Conservation (phyloP, 768 basidiomycete genomes). For the Trametes cubensis region DNA sequence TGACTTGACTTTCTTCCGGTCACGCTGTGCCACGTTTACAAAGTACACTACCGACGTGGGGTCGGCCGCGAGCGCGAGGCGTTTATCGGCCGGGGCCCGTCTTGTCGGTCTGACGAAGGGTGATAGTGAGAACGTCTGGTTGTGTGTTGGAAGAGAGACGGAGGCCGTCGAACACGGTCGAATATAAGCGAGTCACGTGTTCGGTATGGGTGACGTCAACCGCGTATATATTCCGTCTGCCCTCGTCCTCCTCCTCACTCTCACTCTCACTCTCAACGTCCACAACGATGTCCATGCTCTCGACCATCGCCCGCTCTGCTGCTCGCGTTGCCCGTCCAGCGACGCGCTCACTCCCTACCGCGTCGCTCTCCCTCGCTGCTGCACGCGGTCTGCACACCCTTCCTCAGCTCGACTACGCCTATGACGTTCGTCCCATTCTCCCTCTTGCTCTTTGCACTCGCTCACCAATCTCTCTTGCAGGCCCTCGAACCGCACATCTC, state of each 20-base stretch:
- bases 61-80: no score
- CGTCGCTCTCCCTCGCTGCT: constrained; percentile 42
- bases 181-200: not conserved
- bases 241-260: not conserved
- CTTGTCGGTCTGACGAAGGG: no score
- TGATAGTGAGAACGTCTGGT: no score
- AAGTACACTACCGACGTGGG: no score
- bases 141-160: no score
- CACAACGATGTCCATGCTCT: constrained; percentile 25
- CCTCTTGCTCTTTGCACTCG: not conserved
- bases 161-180: constrained; percentile 1
- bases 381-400: constrained; percentile 65
- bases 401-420: constrained; percentile 77
- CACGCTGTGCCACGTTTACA: no score
- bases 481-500: constrained; percentile 95
- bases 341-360: constrained; percentile 42
- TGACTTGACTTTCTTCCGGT: not conserved
- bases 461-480: not conserved
- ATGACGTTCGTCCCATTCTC: constrained; percentile 56
- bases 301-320: constrained; percentile 25
- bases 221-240: not conserved
- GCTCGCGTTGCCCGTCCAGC: constrained; percentile 39
- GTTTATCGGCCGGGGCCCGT: no score
- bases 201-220: constrained; percentile 4
- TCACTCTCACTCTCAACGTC: not conserved